Conservation (phyloP, 2,329 filamentous ascomycete genomes). For the Aspergillus amoenus region DNA sequence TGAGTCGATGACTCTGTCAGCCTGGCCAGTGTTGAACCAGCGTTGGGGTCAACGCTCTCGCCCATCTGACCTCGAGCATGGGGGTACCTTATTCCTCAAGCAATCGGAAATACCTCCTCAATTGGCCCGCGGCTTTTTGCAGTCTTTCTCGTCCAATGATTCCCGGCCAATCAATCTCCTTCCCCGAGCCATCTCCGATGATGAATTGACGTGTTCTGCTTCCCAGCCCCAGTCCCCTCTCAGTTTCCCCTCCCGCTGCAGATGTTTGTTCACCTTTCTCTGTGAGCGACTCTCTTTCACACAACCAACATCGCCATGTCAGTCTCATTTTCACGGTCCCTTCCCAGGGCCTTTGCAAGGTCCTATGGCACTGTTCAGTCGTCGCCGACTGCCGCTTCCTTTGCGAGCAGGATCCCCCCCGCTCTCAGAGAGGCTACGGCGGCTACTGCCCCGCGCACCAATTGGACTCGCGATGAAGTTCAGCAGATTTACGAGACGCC, state of each 20-base stretch:
- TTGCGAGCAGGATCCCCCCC: constrained; percentile 31
- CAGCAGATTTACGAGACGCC: constrained; percentile 78
- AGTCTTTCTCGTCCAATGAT: not conserved
- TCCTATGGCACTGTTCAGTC: constrained; percentile 43
- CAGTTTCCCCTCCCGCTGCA: constrained; percentile 7
- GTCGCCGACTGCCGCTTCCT: constrained; percentile 30
- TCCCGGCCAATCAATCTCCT: not conserved
- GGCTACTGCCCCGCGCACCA: constrained; percentile 57
- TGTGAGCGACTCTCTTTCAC: not conserved
- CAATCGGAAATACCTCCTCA: not conserved
- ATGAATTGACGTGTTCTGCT: not conserved
- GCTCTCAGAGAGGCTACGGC: constrained; percentile 37
- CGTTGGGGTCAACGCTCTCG: constrained; percentile 15
- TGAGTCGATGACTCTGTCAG: not conserved
- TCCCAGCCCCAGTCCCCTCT: not conserved
- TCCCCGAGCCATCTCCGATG: not conserved
- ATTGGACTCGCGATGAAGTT: constrained; percentile 82
- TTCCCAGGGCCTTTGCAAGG: constrained; percentile 29
- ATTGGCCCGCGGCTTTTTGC: not conserved
- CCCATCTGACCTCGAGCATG: no score
- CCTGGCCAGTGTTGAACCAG: constrained; percentile 2
- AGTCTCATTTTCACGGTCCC: constrained; percentile 27
- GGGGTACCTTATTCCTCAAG: no score
- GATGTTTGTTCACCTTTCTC: not conserved
- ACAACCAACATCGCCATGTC: constrained; percentile 25